Conservation (phyloP, 1,284 basidiomycete genomes). For the Lignosus rhinocerotis region DNA sequence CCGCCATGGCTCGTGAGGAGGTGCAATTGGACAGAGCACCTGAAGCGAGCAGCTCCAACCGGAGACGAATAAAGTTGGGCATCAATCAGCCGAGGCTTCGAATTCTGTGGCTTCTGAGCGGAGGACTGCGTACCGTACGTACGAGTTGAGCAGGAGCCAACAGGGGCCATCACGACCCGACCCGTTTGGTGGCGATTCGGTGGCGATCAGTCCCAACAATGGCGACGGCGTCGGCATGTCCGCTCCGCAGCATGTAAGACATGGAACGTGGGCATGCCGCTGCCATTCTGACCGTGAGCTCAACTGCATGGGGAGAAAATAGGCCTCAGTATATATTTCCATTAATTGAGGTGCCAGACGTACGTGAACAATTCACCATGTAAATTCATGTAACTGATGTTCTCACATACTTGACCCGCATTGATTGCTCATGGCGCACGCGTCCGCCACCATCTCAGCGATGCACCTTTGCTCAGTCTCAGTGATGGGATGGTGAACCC, state of each 20-base stretch:
- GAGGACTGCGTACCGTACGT: background rate
- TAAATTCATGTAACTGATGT: background rate
- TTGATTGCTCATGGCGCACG: background rate
- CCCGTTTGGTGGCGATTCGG: conserved; percentile 1
- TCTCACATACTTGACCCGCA: background rate
- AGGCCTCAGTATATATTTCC: too few relatives aligned
- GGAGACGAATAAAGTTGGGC: background rate
- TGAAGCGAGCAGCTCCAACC: too few relatives aligned
- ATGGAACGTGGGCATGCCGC: background rate
- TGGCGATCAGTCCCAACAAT: background rate
- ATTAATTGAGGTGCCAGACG: too few relatives aligned
- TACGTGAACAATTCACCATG: too few relatives aligned
- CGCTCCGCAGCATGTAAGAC: background rate
- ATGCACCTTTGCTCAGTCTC: background rate
- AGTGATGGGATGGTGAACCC: background rate
- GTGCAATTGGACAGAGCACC: background rate
- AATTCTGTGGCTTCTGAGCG: background rate
- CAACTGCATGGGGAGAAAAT: background rate
- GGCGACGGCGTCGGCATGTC: background rate
- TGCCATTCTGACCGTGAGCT: too few relatives aligned
- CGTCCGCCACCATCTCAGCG: background rate
- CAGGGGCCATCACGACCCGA: background rate
- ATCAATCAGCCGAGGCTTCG: background rate
- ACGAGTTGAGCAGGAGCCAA: background rate
- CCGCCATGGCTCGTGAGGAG: background rate